Base-by-base conservation (phyloP, 257 asterid genomes). In the Przewalskia tangutica region DNA sequence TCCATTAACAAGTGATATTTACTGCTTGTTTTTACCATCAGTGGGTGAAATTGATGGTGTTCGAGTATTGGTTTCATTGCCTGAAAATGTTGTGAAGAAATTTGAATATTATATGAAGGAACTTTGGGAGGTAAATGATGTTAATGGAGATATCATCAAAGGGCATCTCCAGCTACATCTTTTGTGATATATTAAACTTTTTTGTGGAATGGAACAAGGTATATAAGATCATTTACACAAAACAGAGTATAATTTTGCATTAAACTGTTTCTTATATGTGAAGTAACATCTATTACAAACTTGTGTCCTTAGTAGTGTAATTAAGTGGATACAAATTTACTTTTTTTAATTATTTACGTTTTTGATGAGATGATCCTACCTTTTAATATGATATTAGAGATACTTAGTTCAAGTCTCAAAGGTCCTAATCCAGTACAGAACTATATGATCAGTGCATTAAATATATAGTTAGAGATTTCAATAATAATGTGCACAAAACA, bases 61-160 rank as follows among this genome's bases (percentile, higher is more conserved):
- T 81, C 84, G 89, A 87, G 98, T 94, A 12, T 89, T 92, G 3
- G 86, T 94, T 11, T 94, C 98, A 0, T 77, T 94, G 91, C 97
- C 98, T 2, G 89, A 89, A 77, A 77, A 85, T 6, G 83, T 84
- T 10, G 88, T 91, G 7, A 82, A 77, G 54, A 91, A 86, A 75
- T 94, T 91, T 34, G 92, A 90, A 87, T 87, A 83, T 71, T 87
- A 88, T 88, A 91, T 94, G 98, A 87, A 86, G 0, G 90, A 92
- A 23, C 77, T 84, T 78, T 73, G 56, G 14, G 87, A 68, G 4
- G 60, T 54, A 38, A 56, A 75, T 34, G 86, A 73, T 50, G 44
- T 77, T 53, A 87, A 82, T 66, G 88, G 82, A 70, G 92, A 90
- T 78, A 73, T 84, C 12, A 83, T 56, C 79, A 87, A 70, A 51